These are phyloP conservation scores for Naganishia vaughanmartiniae DNA, from an alignment of 768 basidiomycete genomes.

Conservation along the genomic window DNA sequence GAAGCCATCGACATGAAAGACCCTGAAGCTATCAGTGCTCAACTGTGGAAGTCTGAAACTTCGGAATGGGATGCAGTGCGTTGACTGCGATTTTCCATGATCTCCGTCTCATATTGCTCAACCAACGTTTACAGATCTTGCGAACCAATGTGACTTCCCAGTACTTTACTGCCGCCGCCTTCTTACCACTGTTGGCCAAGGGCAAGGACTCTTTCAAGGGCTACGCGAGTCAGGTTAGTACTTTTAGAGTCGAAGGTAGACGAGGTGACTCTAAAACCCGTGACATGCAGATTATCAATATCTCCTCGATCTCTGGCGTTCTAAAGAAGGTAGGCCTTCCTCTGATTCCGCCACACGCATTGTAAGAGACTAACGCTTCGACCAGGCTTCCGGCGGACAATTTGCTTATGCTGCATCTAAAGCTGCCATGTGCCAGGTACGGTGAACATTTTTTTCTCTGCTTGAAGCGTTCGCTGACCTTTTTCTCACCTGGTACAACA, in stretches of 20 bases:
- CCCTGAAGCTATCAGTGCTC: constrained; percentile 36
- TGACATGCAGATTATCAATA: constrained; percentile 36
- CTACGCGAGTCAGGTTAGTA: constrained; percentile 37
- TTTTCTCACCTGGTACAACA: constrained; percentile 4
- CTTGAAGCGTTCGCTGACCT: background rate
- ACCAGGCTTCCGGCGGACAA: constrained; percentile 38
- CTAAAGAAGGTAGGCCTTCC: constrained; percentile 31
- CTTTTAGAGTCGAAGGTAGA: background rate
- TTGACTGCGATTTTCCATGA: background rate
- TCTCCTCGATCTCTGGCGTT: constrained; percentile 39
- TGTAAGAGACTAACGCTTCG: background rate
- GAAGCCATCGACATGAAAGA: constrained; percentile 30
- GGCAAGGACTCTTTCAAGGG: constrained; percentile 36
- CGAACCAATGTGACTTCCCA: constrained; percentile 19
- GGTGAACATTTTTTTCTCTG: background rate
- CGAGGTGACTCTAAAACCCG: background rate
- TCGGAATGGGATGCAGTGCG: constrained; percentile 34
- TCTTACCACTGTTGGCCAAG: constrained; percentile 40
- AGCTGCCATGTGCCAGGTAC: constrained; percentile 36
- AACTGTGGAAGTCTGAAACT: constrained; percentile 37
- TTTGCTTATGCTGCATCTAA: constrained; percentile 43
- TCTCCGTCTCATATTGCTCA: background rate
- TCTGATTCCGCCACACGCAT: background rate
- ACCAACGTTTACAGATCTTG: background rate
- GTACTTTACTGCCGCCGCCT: constrained; percentile 41